A percentile compares a stretch with the other conserved stretches of the same genome.
Evolutionary conservation across 179 eudicot genomes (phyloP).

Genomic region (Beta macrorhiza): DNA sequence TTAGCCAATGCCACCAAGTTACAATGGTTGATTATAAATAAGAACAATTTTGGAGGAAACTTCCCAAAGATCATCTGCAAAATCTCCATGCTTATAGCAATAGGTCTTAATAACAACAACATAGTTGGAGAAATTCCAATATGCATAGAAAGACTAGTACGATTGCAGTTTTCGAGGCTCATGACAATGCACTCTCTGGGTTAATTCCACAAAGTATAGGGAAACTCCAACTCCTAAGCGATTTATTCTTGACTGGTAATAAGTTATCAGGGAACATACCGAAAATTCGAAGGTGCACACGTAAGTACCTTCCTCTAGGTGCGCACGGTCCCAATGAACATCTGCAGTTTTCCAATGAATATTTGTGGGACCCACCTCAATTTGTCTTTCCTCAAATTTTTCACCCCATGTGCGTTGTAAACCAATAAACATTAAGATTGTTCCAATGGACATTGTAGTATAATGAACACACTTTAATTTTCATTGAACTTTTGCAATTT

Average conservation of each 20-base stretch:
- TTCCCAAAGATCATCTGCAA: conserved; percentile 29
- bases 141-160: conserved; percentile 18
- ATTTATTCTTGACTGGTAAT: background rate
- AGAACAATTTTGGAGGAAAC: conserved; percentile 23
- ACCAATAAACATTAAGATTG: no score
- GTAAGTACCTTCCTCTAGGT: no score
- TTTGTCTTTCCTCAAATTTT: no score
- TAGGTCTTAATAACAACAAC: background rate
- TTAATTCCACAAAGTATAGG: conserved; percentile 16
- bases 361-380: no score
- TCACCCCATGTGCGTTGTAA: no score
- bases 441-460: no score
- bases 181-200: conserved; percentile 18
- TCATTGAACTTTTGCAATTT: no score
- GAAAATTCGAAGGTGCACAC: no score
- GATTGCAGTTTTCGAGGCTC: background rate
- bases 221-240: conserved; percentile 9
- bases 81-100: conserved; percentile 25
- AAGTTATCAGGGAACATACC: conserved; percentile 25
- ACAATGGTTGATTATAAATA: background rate
- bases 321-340: no score
- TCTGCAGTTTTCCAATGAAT: no score
- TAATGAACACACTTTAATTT: no score
- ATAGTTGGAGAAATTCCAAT: conserved; percentile 31
- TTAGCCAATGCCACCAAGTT: conserved; percentile 33